Conservation (phyloP, 768 basidiomycete species). For the Boletus pseudo-olivaceus region DNA sequence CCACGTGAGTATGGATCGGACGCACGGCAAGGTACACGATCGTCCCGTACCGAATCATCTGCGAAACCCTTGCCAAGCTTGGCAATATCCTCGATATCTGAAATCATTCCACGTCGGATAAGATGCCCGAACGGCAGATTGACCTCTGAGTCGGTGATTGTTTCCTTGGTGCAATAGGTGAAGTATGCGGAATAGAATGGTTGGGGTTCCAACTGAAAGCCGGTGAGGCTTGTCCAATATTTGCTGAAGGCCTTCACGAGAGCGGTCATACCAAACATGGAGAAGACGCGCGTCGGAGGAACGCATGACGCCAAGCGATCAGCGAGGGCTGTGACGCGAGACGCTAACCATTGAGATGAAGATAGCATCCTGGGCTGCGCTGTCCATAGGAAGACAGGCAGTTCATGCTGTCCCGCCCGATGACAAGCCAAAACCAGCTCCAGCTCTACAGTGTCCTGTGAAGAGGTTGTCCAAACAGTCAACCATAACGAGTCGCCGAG, state of each 20-base stretch:
- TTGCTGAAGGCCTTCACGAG: constrained; percentile 43
- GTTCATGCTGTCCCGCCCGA: constrained; percentile 40
- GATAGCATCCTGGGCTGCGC: constrained; percentile 27
- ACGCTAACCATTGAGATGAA: constrained; percentile 27
- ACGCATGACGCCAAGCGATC: constrained; percentile 38
- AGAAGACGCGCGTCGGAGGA: constrained; percentile 45
- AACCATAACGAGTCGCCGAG: constrained; percentile 42
- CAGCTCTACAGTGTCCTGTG: constrained; percentile 32
- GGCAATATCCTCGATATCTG: constrained; percentile 41
- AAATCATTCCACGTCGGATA: constrained; percentile 36
- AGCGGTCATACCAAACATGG: constrained; percentile 44
- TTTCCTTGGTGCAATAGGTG: constrained; percentile 40
- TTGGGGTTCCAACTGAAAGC: constrained; percentile 34
- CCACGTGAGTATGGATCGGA: constrained; percentile 1
- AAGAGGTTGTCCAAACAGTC: constrained; percentile 42
- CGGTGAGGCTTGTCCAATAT: constrained; percentile 43
- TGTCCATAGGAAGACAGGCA: constrained; percentile 54
- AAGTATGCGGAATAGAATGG: constrained; percentile 52
- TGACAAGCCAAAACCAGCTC: constrained; percentile 49
- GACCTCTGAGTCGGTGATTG: constrained; percentile 29
- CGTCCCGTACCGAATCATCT: constrained; percentile 44
- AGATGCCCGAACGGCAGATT: constrained; percentile 33
- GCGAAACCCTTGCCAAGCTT: constrained; percentile 50
- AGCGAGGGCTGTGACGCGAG: constrained; percentile 36
- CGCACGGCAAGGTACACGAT: background rate